These are phyloP conservation scores for Apiotrichum domesticum DNA, from an alignment of 1,284 basidiomycete genomes.

Conservation along the genomic window DNA sequence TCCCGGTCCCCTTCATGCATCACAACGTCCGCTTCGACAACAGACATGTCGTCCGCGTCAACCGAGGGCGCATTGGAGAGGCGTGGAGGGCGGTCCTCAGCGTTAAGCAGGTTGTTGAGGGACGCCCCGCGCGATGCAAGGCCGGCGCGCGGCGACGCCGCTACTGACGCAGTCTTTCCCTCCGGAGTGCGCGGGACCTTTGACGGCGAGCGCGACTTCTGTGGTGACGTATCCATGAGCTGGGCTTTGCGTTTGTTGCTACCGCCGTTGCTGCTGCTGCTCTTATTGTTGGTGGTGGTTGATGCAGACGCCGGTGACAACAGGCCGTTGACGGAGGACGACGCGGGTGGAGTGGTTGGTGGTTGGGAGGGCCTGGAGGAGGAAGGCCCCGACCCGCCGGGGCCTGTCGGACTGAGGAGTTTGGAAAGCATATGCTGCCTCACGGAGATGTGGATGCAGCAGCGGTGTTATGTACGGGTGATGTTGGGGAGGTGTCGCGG, in stretches of 20 bases:
- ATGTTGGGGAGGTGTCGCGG: neutral
- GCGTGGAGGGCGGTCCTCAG: neutral
- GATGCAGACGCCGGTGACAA: neutral
- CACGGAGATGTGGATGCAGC: no score
- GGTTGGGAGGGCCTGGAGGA: neutral
- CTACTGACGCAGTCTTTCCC: neutral
- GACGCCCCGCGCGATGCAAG: neutral
- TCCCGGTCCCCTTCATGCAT: no score
- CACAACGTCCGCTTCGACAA: no score
- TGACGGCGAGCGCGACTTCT: slow-evolving; percentile 5
- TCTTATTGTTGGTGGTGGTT: neutral
- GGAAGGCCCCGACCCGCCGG: neutral
- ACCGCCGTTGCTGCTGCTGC: neutral
- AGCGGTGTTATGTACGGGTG: neutral
- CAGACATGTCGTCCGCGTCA: slow-evolving; percentile 8
- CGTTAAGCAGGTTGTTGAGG: neutral
- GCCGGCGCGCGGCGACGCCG: neutral
- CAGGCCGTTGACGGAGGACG: neutral
- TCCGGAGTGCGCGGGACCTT: neutral
- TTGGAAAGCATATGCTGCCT: neutral
- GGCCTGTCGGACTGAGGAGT: neutral
- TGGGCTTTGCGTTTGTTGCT: neutral
- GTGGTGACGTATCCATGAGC: neutral
- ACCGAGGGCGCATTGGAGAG: slow-evolving; percentile 1
- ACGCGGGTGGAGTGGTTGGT: neutral